Base-by-base conservation (phyloP, 2,329 filamentous ascomycete genomes). In the Neonectria ditissima region DNA sequence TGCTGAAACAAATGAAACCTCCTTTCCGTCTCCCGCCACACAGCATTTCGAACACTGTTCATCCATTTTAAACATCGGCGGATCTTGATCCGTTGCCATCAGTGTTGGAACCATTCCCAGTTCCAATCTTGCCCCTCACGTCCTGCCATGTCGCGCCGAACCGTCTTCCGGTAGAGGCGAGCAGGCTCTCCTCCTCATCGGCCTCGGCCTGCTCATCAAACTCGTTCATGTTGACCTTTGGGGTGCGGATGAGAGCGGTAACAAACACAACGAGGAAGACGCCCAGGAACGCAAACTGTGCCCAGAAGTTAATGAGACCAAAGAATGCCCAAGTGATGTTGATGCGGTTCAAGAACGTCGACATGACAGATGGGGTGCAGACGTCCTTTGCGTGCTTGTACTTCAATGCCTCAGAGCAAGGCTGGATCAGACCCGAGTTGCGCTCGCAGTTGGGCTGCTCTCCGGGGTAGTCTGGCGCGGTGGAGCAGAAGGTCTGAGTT, bases 251-350 rank as follows among this genome's bases (percentile, higher is more conserved):
- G 0, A 97, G 80, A 3, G 92, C 89, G 1, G 92, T 91, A 22
- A 93, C 63, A 71, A 97, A 92, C 13, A 97, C 90, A 58, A 97
- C 80, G 10, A 97, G 78, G 78, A 97, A 97, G 20, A 97, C 84
- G 34, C 80, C 91, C 45, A 99, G 80, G 81, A 99, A 98, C 13
- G 87, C 92, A 75, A 97, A 98, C 74, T 99, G 96, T 0, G 94
- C 92, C 94, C 94, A 99, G 79, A 98, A 99, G 70, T 93, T 87
- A n/a, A 98, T 82, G 11, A 91, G 89, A 11, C 96, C 96, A 74
- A 99, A 97, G 76, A 97, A 93, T 6, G 96, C 94, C 86, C 96
- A 99, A 76, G 97, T 97, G 74, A 97, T 87, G 22, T 92, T 94
- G 65, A 97, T 88, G 47, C 94, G 90, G 79, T 98, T 97, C 68